Evolutionary conservation across 1,284 basidiomycete species (phyloP).

Genomic region (Pseudozyma sp.): DNA sequence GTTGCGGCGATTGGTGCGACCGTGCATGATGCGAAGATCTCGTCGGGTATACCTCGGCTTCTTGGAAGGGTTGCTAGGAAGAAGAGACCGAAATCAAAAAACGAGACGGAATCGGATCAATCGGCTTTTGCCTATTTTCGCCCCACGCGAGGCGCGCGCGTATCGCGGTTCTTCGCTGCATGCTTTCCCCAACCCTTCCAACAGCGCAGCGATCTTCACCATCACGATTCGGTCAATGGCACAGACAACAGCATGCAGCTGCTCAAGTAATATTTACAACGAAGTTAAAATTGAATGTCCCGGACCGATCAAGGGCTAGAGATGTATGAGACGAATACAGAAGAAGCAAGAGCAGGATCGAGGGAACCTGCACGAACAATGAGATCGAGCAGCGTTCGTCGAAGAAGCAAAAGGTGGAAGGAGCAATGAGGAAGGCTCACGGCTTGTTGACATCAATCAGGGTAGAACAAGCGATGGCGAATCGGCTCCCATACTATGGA

Average conservation of each 20-base stretch:
- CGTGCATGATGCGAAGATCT: neutral
- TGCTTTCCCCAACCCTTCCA: conserved; percentile 23
- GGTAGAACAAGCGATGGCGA: conserved; percentile 17
- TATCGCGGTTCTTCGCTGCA: conserved; percentile 7
- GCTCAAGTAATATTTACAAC: conserved; percentile 27
- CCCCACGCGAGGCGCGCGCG: conserved; percentile 4
- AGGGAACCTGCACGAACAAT: neutral
- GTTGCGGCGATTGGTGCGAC: conserved; percentile 1
- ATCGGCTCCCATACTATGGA: conserved; percentile 14
- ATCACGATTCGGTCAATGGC: neutral
- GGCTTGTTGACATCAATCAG: neutral
- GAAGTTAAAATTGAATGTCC: conserved; percentile 16
- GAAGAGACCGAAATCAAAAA: neutral
- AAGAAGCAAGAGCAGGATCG: neutral
- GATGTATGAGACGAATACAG: neutral
- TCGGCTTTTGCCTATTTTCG: conserved; percentile 18
- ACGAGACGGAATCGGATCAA: conserved; percentile 10
- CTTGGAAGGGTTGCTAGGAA: neutral
- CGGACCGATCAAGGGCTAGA: neutral
- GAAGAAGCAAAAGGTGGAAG: neutral
- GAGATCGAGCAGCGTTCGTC: neutral
- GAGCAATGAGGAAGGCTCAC: neutral
- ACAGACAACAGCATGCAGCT: conserved; percentile 1
- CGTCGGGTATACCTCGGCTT: neutral
- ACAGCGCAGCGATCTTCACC: conserved; percentile 20